These are phyloP conservation scores for Lotmaria passim DNA, from an alignment of 208 protist species.

Conservation along the genomic window DNA sequence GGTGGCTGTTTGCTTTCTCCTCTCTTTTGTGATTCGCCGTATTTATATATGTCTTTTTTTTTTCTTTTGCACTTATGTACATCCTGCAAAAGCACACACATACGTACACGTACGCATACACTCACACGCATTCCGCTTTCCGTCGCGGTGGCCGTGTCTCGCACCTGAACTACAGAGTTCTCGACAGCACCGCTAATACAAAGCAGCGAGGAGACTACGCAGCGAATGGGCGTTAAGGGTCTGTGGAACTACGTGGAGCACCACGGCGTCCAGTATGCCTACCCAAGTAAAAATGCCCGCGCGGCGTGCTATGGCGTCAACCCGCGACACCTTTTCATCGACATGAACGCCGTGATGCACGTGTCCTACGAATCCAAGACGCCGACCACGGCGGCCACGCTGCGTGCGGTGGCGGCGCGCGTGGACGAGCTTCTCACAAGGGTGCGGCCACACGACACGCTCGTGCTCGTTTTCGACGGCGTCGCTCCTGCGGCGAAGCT, in stretches of 20 bases:
- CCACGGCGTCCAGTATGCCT: conserved; percentile 52
- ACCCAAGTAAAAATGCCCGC: conserved; percentile 27
- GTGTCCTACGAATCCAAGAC: conserved; percentile 29
- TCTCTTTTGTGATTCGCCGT: neutral
- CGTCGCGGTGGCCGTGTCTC: too few species aligned
- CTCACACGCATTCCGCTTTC: too few species aligned
- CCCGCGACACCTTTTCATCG: conserved; percentile 73
- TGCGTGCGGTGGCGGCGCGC: conserved; percentile 36
- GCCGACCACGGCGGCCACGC: conserved; percentile 44
- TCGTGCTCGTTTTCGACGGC: conserved; percentile 83
- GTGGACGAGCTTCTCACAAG: conserved; percentile 46
- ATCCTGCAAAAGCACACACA: neutral
- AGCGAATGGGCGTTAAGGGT: conserved; percentile 73
- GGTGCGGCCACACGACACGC: conserved; percentile 43
- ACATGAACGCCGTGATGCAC: conserved; percentile 90
- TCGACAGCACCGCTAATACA: too few species aligned
- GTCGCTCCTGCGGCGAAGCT: conserved; percentile 78
- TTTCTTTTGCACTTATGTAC: neutral
- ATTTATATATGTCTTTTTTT: neutral
- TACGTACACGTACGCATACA: too few species aligned
- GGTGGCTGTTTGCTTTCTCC: neutral
- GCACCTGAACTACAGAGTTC: too few species aligned
- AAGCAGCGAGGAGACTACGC: too few species aligned
- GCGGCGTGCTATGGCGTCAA: conserved; percentile 35
- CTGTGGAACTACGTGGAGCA: conserved; percentile 78